Percentiles rank a stretch among this genome's conserved stretches.
These are phyloP conservation scores for Monascus ruber DNA, from an alignment of 2,329 filamentous ascomycete species.

Conservation along the genomic window DNA sequence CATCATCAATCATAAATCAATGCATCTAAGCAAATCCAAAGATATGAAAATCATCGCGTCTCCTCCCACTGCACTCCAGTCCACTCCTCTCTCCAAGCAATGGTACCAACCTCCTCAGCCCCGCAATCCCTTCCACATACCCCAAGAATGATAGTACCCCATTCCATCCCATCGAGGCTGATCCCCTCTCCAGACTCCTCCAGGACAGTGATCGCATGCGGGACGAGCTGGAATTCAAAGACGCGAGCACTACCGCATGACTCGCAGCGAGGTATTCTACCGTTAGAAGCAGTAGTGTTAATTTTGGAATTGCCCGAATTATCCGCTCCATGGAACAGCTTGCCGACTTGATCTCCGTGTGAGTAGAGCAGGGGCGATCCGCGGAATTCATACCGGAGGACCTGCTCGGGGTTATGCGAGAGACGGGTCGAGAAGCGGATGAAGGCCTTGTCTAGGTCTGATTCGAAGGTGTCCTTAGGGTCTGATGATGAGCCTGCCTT, in stretches of 20 bases:
- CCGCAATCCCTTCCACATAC: constrained; percentile 76
- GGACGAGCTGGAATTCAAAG: constrained; percentile 88
- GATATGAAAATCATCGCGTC: constrained; percentile 11
- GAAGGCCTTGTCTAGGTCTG: constrained; percentile 61
- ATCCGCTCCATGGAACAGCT: constrained; percentile 37
- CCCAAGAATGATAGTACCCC: constrained; percentile 82
- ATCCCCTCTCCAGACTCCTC: constrained; percentile 57
- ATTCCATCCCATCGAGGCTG: constrained; percentile 77
- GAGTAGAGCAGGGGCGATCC: constrained; percentile 70
- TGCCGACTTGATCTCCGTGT: constrained; percentile 62
- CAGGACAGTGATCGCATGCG: constrained; percentile 78
- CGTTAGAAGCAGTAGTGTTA: constrained; percentile 1
- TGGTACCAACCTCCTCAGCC: constrained; percentile 48
- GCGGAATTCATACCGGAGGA: constrained; percentile 67
- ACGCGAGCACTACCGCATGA: constrained; percentile 64
- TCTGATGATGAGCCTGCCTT: constrained; percentile 23
- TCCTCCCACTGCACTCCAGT: constrained; percentile 98
- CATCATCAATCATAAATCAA: too few species aligned
- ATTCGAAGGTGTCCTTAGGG: constrained; percentile 65
- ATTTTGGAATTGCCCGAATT: background rate
- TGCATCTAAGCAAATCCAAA: background rate
- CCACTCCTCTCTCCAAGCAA: constrained; percentile 88
- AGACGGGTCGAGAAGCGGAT: constrained; percentile 70
- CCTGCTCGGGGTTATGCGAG: constrained; percentile 70
- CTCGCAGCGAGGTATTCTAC: constrained; percentile 58